Base-by-base conservation (phyloP, 2,329 filamentous ascomycete species). In the Orbilia ellipsospora region DNA sequence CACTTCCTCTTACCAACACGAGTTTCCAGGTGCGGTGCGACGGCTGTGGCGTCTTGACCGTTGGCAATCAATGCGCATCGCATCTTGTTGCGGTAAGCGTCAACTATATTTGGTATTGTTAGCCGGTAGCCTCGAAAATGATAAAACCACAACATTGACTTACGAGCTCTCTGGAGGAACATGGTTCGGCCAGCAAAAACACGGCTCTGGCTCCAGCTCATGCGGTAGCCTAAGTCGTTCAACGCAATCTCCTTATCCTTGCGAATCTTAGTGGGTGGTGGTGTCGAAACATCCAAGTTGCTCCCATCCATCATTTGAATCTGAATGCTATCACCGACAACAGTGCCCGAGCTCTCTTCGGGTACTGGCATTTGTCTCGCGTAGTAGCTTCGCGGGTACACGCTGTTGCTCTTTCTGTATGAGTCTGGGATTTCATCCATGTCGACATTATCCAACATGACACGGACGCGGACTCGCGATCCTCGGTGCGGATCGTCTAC, bases 351-450 rank as follows among this genome's bases (percentile, higher is more conserved):
- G 63, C 89, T 91, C 0, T 91, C 90, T 12, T 92, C 91, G 6
- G 92, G 91, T 73, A 90, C 91, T 80, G 94, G 92, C 93, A 97
- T 96, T 83, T 97, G 93, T 44, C 72, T 48, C 1, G 76, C 66
- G 42, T 72, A 76, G 83, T 94, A 98, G 68, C 92, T 94, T 56
- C 93, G 90, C 7, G 94, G 94, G 80, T 90, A 98, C 1, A 98
- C 94, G 8, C 92, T 93, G 80, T 94, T 94, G 66, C 88, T 89
- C 83, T 93, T 93, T 78, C 94, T 92, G 84, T 97, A 97, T 15
- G 92, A 95, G 82, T 98, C 94, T 0, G 94, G 94, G 81, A 98
- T 96, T 83, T 98, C 94, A 80, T 94, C 91, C 84, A 95, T 96
- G 81, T 97, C 91, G 79, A 97, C 93, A 52, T 90, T 90, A 81